Evolutionary conservation across 129 eudicot genomes (phyloP).

Genomic region (Lactuca sativa): DNA sequence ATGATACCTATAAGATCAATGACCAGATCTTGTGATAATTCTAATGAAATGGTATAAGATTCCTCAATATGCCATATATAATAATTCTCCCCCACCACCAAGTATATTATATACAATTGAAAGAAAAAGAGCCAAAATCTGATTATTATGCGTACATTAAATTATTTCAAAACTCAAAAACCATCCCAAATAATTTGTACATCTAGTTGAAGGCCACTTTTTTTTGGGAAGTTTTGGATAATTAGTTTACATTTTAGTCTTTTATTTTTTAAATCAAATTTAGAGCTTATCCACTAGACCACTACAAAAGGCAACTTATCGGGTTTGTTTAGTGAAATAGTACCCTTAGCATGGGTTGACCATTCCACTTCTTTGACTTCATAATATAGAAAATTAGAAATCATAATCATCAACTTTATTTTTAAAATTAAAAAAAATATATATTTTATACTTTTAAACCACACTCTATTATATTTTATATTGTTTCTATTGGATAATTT

Average conservation of each 20-base stretch:
- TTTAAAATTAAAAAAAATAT: background rate
- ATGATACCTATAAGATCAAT: conserved; percentile 23
- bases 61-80: conserved; percentile 22
- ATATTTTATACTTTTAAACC: background rate
- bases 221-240: background rate
- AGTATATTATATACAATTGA: conserved; percentile 18
- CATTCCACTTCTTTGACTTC: conserved; percentile 25
- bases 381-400: conserved; percentile 26
- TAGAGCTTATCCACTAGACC: conserved; percentile 22
- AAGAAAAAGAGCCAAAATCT: conserved; percentile 19
- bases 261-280: conserved; percentile 8
- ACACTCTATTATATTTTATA: background rate
- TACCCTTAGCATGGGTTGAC: conserved; percentile 21
- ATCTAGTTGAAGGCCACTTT: conserved; percentile 4
- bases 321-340: conserved; percentile 17
- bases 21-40: conserved; percentile 25
- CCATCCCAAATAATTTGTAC: background rate
- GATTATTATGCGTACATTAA: conserved; percentile 7
- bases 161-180: background rate
- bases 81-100: conserved; percentile 35
- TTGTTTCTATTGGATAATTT: background rate
- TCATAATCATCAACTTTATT: conserved; percentile 2
- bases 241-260: conserved; percentile 2
- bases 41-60: conserved; percentile 21
- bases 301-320: conserved; percentile 10